Evolutionary conservation across 139 green algal genomes (phyloP), one percentile per base, ranked within the genome.

Genomic region (Coelastrella sp.): DNA sequence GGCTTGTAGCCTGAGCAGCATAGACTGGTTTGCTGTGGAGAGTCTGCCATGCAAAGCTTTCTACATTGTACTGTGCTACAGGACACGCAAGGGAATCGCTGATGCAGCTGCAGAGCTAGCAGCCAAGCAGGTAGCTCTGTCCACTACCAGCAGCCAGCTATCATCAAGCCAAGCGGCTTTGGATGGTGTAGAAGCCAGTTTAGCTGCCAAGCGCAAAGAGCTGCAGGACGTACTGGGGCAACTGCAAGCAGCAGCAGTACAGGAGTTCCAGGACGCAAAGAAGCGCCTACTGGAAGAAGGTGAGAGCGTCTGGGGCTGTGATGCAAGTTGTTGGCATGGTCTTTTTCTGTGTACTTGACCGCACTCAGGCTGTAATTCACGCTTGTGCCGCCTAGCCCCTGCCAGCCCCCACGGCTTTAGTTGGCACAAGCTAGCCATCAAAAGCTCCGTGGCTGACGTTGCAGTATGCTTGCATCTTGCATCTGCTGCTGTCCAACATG

Each of bases 181-280:
- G 81, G 75, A 54, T 60, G 17, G 68, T 75, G 8, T 90, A 78
- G 83, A 92, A 78, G 58, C 75, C 76, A 11, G 75, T 64, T 22
- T 92, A 74, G 23, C 14, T 61, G 59, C 87, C 82, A 83, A 90
- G 80, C 59, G 91, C 85, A 87, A 87, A 56, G 91, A 93, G 77
- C 91, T 93, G 77, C 66, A 77, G 3, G 78, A 79, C 16, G 61
- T 88, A n/a, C 22, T 73, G 80, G 54, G 22, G 5, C 66, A 87
- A 65, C n/a, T 82, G 56, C 77, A 86, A 32, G 78, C 77, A 22
- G 87, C 87, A 22, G 87, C 87, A 61, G 77, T 22, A 10, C 59
- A 91, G 76, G 61, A 86, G 77, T 87, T 87, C 20, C 64, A 78
- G 32, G 87, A 85, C 8, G 78, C 65, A 5, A 86, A 87, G 65